Base-by-base conservation (phyloP, 169 alveolate species). In the Cryptosporidium xiaoi region DNA sequence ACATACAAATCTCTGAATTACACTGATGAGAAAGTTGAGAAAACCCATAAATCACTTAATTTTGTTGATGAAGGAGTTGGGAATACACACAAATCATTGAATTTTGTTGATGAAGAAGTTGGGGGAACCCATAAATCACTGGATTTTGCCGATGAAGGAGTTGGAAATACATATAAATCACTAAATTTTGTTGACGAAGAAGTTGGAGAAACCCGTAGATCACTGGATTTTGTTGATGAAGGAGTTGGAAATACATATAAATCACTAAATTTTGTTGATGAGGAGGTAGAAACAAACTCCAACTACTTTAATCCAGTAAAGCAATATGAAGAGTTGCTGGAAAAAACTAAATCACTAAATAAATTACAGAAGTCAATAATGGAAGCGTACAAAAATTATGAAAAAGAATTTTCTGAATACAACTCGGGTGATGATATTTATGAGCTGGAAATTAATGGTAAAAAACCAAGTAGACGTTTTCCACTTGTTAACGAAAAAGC, bases 341-440 rank as follows among this genome's bases (percentile, higher is more conserved):
- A 69, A 34, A 69, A 69, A 69, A 69, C 83, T 6, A 69, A 51
- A 24, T 69, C 83, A 16, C 67, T 69, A 51, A 69, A 69, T 27
- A 69, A 69, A 53, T 33, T 69, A 69, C 83, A 69, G 51, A 69
- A 69, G 31, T 69, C 67, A 4, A 69, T 69, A 4, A 69, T 69
- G 67, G 83, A 69, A 15, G 56, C 6, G 10, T 68, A 69, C 24
- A 55, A 69, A 55, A 69, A 69, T 15, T 7, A 51, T 24, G 16
- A 13, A n/a, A 2, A 27, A 69, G 67, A 51, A 51, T 50, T 33
- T 53, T 16, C 51, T 33, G 16, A 69, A 16, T 1, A 5, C 2
- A 16, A 69, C n/a, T 24, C 13, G 5, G 40, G 31, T 29, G 16
- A 16, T 31, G 13, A 69, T 53, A 56, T 33, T n/a, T 69, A 69